Evolutionary conservation across 2,329 filamentous ascomycete genomes (phyloP), one percentile per base, ranked within the genome.

Genomic region (Stemphylium lycopersici): DNA sequence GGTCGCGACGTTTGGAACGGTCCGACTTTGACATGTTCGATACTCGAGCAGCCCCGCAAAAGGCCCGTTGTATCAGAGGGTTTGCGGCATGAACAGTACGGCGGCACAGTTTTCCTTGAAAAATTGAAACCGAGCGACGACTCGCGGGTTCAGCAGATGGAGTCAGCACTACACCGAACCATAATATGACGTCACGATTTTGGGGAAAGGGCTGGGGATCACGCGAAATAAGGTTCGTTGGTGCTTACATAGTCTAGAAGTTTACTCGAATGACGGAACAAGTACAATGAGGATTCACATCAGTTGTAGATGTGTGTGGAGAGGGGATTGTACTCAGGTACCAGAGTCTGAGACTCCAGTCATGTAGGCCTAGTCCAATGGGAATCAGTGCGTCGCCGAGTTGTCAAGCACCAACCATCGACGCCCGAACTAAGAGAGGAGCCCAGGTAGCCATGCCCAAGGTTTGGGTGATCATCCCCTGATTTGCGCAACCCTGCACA

Each of bases 11-110:
- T 32, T 33, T 39, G 13, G 13, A 34, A 56, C 48, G 56, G 52
- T 29, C 56, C 56, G 56, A 58, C 33, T 55, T 45, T 44, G 42
- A 48, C 56, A 51, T 52, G 39, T 39, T 32, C 31, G 42, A 51
- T 37, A 26, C 42, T 29, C 15, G 34, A 13, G 11, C 11, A 16
- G 10, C 43, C 37, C 48, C 43, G 45, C 43, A 58, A 58, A 48
- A 52, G 56, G 52, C 42, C 56, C 56, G 50, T 58, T 32, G 39
- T 37, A 20, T 44, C 45, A 55, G 45, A 37, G 37, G 24, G 33
- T n/a, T 29, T 38, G 40, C 46, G 20, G 32, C 20, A 32, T 31
- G 33, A 50, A 37, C 40, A 11, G 31, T 37, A 36, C 4, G 22
- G 22, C 40, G 6, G 31, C 42, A 36, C 4, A 16, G 22, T 24